Evolutionary conservation across 2,329 filamentous ascomycete species (phyloP).

Genomic region (Tolypocladium ophioglossoides): DNA sequence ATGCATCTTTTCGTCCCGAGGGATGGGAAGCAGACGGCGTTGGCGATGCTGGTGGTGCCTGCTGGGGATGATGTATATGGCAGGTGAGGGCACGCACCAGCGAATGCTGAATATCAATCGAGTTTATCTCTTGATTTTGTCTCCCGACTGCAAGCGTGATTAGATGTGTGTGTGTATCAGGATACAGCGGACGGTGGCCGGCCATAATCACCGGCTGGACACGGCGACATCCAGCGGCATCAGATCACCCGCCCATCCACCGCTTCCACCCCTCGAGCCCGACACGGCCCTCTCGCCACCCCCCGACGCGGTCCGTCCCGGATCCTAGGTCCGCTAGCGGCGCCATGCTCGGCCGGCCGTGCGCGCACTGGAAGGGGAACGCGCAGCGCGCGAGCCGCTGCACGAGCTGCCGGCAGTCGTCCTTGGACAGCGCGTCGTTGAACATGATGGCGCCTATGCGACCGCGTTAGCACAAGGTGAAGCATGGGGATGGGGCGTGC

Average conservation of each 20-base stretch:
- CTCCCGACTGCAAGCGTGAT: background rate
- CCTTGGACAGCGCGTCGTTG: constrained; percentile 53
- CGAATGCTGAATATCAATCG: background rate
- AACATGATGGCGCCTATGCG: constrained; percentile 64
- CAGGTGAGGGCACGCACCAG: background rate
- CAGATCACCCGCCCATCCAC: constrained; percentile 7
- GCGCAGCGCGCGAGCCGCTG: constrained; percentile 46
- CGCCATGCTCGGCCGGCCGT: constrained; percentile 60
- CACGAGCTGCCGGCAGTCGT: constrained; percentile 51
- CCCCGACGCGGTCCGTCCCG: constrained; percentile 10
- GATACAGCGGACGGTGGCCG: background rate
- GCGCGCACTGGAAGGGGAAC: constrained; percentile 77
- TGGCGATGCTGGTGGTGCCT: background rate
- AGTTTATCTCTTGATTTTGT: background rate
- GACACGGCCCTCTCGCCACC: constrained; percentile 13
- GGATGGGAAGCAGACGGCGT: background rate
- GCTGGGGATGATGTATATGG: background rate
- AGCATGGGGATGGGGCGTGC: constrained; percentile 4
- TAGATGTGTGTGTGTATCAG: background rate
- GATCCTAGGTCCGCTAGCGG: constrained; percentile 45
- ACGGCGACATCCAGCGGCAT: background rate
- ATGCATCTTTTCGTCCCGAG: background rate
- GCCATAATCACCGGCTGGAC: background rate
- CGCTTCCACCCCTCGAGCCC: constrained; percentile 9
- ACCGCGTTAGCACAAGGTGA: constrained; percentile 3